Base-by-base conservation (phyloP, 1,284 basidiomycete species). In the Papiliotrema nemorosa region DNA sequence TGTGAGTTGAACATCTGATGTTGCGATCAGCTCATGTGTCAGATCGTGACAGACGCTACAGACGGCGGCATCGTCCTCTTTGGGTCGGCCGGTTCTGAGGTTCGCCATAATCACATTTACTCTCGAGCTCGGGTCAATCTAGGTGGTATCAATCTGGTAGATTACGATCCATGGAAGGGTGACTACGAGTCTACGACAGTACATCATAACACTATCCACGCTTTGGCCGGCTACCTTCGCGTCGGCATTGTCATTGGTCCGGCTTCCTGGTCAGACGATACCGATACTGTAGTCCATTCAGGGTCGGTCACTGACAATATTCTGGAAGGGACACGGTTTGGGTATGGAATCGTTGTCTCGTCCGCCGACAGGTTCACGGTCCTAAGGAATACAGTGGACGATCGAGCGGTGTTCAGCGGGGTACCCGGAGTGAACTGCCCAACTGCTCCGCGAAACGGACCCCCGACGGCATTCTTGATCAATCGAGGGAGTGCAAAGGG, bases 1-100 rank as follows among this genome's bases (percentile, higher is more conserved):
- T 50, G 73, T 74, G 53, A 60, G 68, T 57, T 1, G 33, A 40
- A 29, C 13, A 21, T 7, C 18, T 43, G 14, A 39, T 24, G 16
- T 26, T 29, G 20, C 31, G 36, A 6, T 43, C 38, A 16, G n/a
- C 18, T 38, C 35, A 41, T 44, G n/a, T n/a, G 27, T 7, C 52
- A 75, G 73, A 63, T 64, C 18, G 69, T 76, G 0, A 74, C 70
- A 44, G 75, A 76, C 51, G 62, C 72, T 6, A 76, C 75, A 0
- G 75, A 76, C 46, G 75, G 72, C 24, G 74, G 70, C 3, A 75
- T 76, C 22, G 75, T 76, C 14, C 52, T 76, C 5, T 76, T 76
- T 42, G 73, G 73, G 6, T 74, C 73, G 5, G 48, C 67, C 0
- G 72, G 73, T 2, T 64, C 62, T 9, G 64, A 62, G 18, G 67